These are phyloP conservation scores for Casaregolazyma suthepensis DNA, from an alignment of 1,139 yeast genomes.

Conservation along the genomic window DNA sequence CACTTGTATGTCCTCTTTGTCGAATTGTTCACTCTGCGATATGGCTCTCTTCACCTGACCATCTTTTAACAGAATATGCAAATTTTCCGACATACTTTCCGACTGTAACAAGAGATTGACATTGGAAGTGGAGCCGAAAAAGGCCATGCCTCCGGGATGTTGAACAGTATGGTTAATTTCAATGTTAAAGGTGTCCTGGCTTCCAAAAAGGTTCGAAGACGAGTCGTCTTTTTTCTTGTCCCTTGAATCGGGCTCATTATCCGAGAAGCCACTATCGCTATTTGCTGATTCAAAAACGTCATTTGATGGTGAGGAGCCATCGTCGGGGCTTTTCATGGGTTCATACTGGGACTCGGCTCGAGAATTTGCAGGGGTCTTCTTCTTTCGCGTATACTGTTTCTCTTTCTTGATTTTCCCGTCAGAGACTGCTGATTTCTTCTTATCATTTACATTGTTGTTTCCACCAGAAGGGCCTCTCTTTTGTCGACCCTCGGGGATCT, in stretches of 20 bases:
- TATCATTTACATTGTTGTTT: conserved; percentile 1
- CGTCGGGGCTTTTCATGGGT: neutral
- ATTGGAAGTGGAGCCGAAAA: conserved; percentile 32
- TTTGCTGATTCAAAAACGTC: neutral
- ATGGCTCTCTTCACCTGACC: conserved; percentile 19
- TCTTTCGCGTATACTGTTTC: neutral
- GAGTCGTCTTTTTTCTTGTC: neutral
- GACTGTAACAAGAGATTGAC: conserved; percentile 31
- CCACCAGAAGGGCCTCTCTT: conserved; percentile 27
- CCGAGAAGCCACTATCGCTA: neutral
- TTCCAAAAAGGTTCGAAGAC: conserved; percentile 1
- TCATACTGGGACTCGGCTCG: neutral
- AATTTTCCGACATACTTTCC: conserved; percentile 26
- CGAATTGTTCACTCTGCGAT: conserved; percentile 36
- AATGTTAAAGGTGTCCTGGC: conserved; percentile 14
- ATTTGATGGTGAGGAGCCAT: neutral
- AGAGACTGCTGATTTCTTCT: neutral
- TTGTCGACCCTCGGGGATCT: conserved; percentile 50
- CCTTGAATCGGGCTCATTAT: neutral
- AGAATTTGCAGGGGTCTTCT: neutral
- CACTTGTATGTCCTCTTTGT: conserved; percentile 58
- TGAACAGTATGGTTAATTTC: conserved; percentile 19
- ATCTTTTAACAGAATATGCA: conserved; percentile 33
- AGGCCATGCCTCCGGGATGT: conserved; percentile 26
- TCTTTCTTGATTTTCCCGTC: conserved; percentile 1